Base-by-base conservation (phyloP, 78 protist genomes). In the Planoprotostelium fungivorum region DNA sequence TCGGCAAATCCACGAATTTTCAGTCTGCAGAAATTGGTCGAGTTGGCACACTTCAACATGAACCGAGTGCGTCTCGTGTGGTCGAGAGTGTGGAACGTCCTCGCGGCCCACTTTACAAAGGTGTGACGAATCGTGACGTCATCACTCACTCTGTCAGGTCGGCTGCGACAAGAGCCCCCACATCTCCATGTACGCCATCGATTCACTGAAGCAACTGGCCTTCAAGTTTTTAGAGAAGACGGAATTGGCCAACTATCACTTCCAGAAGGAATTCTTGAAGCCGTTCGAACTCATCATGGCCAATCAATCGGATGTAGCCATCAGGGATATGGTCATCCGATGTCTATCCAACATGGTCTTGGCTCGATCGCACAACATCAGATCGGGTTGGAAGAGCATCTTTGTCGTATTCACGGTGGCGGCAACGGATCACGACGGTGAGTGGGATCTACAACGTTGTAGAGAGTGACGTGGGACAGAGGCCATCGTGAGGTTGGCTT, bases 181-280 rank as follows among this genome's bases (percentile, higher is more conserved):
- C 35, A 93, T 98, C 0, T 91, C 98, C 1, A 91, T 96, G 92
- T 97, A 96, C 63, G 97, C 99, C 25, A 90, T 99, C 34, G 99
- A 99, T 92, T 93, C 98, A 1, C 89, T 98, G 38, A 90, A 98
- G n/a, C 99, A 99, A 91, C 97, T 99, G 39, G 93, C 99, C 1
- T 83, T 93, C 88, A 97, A 98, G 89, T 98, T 98, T 90, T 89
- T 99, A 35, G 99, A 98, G 73, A 91, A 94, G 83, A 94, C 90
- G 1, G 99, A 98, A 88, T 91, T 98, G 85, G 93, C 97, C 10
- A 63, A 96, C 89, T 99, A 89, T 94, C 92, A 94, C 88, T 97
- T 98, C 95, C 99, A 99, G 89, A 91, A 95, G 83, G 99, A 98
- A 38, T 99, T 99, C 83, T 89, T 99, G 38, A 87, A 87, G 38